A percentile compares a stretch with the other conserved stretches of the same genome.
These are phyloP conservation scores for Rhizopogon vulgaris DNA, from an alignment of 768 basidiomycete species.

Conservation along the genomic window DNA sequence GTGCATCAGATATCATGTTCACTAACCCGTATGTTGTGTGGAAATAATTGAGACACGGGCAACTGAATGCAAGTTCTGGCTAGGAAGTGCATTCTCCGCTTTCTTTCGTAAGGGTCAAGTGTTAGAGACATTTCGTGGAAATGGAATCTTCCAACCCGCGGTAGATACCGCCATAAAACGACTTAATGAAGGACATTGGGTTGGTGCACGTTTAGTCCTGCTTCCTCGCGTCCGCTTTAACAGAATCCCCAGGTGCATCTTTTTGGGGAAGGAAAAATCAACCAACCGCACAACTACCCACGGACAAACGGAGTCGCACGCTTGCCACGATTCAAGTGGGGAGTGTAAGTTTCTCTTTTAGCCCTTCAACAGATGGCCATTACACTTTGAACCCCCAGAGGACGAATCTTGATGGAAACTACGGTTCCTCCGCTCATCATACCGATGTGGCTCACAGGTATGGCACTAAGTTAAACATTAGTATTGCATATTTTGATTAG, in stretches of 20 bases:
- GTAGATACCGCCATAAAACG: constrained; percentile 78
- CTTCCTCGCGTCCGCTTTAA: neutral
- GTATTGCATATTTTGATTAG: neutral
- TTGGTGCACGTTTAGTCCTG: constrained; percentile 30
- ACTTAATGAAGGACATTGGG: constrained; percentile 83
- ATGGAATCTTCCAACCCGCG: constrained; percentile 82
- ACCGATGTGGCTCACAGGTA: constrained; percentile 90
- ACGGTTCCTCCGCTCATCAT: constrained; percentile 69
- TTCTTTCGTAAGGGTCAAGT: constrained; percentile 91
- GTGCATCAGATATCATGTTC: constrained; percentile 91
- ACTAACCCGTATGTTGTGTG: constrained; percentile 69
- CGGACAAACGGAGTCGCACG: constrained; percentile 35
- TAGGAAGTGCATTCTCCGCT: constrained; percentile 66
- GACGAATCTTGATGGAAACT: constrained; percentile 74
- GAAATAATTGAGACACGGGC: neutral
- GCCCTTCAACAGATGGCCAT: neutral
- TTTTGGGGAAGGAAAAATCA: constrained; percentile 85
- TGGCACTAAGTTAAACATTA: constrained; percentile 6
- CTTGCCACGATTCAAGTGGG: constrained; percentile 90
- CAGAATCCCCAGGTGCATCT: constrained; percentile 66
- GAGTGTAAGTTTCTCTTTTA: constrained; percentile 57
- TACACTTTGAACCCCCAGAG: constrained; percentile 36
- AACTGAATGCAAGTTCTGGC: constrained; percentile 14
- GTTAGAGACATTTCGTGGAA: constrained; percentile 87
- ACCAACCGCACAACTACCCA: constrained; percentile 57